Evolutionary conservation across 2,329 filamentous ascomycete genomes (phyloP).

Genomic region (Colletotrichum neosansevieriae): DNA sequence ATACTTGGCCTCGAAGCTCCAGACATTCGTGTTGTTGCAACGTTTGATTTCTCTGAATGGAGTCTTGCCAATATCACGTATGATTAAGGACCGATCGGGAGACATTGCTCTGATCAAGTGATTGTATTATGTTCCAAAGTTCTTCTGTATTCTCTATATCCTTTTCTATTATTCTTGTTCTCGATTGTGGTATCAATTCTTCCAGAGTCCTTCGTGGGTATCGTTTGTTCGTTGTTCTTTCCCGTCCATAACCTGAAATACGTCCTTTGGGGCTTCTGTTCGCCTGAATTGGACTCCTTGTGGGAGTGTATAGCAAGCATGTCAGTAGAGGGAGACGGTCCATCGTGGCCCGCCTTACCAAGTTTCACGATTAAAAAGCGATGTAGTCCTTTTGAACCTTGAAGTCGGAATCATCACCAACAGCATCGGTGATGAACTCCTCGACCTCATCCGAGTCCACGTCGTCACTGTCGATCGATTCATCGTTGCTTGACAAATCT

Average conservation of each 20-base stretch:
- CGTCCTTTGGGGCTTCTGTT: not conserved
- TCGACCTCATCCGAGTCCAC: constrained; percentile 82
- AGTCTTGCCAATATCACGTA: not conserved
- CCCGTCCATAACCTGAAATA: constrained; percentile 10
- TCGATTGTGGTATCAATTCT: constrained; percentile 31
- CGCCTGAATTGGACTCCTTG: constrained; percentile 15
- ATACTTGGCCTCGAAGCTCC: constrained; percentile 14
- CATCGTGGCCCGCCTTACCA: constrained; percentile 16
- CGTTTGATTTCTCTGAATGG: not conserved
- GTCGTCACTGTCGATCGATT: constrained; percentile 78
- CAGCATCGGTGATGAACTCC: constrained; percentile 70
- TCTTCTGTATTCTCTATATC: constrained; percentile 37
- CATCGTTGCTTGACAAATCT: constrained; percentile 84
- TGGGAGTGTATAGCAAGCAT: constrained; percentile 38
- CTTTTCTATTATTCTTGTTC: constrained; percentile 20
- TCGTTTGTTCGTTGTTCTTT: constrained; percentile 27
- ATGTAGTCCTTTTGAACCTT: constrained; percentile 72
- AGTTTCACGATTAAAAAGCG: constrained; percentile 49
- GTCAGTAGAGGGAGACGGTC: constrained; percentile 31
- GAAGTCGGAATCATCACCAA: constrained; percentile 67
- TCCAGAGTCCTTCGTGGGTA: constrained; percentile 26
- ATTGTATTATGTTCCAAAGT: constrained; percentile 1
- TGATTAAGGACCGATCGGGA: not conserved
- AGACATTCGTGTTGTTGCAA: constrained; percentile 4
- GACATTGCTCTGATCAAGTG: not conserved